Percentiles rank a stretch among this genome's conserved stretches.
Conservation (phyloP, 768 basidiomycete species). For the Mycena crocata region DNA sequence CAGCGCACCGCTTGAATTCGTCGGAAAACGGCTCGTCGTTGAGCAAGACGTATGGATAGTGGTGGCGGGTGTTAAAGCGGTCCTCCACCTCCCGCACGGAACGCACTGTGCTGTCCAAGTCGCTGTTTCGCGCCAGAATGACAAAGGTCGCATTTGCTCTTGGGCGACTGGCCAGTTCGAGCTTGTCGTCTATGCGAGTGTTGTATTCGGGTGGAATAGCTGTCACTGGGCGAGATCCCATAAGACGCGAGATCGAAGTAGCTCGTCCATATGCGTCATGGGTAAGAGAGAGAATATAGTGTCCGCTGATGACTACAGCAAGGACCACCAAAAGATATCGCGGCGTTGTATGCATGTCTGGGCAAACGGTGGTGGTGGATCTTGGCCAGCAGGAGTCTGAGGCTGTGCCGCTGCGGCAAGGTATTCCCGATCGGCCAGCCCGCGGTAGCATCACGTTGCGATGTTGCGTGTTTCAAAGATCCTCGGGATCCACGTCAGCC, state of each 20-base stretch:
- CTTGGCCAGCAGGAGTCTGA: neutral
- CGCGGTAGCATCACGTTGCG: neutral
- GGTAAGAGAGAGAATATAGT: conserved; percentile 64
- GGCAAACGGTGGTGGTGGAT: neutral
- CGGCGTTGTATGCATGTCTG: neutral
- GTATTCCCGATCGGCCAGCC: neutral
- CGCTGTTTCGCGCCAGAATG: conserved; percentile 74
- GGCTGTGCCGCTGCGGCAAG: neutral
- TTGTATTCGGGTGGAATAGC: conserved; percentile 33
- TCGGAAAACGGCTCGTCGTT: conserved; percentile 85
- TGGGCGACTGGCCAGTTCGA: conserved; percentile 30
- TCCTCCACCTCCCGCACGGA: conserved; percentile 85
- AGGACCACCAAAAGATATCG: conserved; percentile 25
- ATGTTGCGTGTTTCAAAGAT: no score
- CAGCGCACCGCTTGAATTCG: conserved; percentile 73
- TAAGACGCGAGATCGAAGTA: conserved; percentile 51
- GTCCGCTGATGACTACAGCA: conserved; percentile 37
- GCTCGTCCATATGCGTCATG: conserved; percentile 63
- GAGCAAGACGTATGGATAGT: conserved; percentile 88
- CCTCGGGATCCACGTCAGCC: no score
- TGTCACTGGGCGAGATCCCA: neutral
- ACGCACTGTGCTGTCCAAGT: conserved; percentile 69
- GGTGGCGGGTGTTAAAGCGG: conserved; percentile 80
- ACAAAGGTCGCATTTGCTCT: conserved; percentile 58
- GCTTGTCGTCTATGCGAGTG: conserved; percentile 46